phyloP scores from a whole-genome alignment of 2,329 filamentous ascomycete species.

The Fusarium brachygibbosum region DNA sequence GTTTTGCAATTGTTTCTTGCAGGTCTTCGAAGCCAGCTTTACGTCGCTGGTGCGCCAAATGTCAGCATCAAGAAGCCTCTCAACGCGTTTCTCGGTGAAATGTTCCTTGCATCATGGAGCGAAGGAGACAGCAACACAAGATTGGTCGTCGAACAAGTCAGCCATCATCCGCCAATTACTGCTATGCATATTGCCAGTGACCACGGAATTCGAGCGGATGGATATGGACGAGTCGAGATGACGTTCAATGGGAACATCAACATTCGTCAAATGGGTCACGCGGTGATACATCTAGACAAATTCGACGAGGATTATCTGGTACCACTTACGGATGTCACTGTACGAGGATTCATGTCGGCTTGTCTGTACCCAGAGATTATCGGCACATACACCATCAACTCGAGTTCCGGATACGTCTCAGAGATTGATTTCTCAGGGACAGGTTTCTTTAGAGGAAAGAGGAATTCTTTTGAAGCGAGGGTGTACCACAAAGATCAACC shows the following conservation, averaged over 20 bases:
- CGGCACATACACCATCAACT: constrained; percentile 61
- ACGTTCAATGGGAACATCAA: constrained; percentile 64
- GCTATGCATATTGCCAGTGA: constrained; percentile 63
- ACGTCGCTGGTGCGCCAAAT: constrained; percentile 60
- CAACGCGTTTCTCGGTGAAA: constrained; percentile 66
- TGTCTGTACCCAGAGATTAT: constrained; percentile 64
- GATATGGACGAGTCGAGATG: constrained; percentile 66
- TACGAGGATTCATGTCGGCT: constrained; percentile 62
- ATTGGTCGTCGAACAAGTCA: constrained; percentile 62
- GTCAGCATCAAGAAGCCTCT: constrained; percentile 67
- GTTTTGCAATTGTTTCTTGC: constrained; percentile 63
- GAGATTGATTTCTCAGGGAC: constrained; percentile 63
- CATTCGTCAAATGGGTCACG: constrained; percentile 65
- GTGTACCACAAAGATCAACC: constrained; percentile 57
- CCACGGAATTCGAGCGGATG: constrained; percentile 60
- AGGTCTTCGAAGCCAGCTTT: constrained; percentile 62
- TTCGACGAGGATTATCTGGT: constrained; percentile 64
- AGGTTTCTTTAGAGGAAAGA: constrained; percentile 54
- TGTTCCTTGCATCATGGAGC: constrained; percentile 61
- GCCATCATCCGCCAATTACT: constrained; percentile 67
- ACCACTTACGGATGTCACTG: constrained; percentile 62
- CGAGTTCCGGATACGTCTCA: constrained; percentile 60
- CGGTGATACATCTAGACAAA: constrained; percentile 62
- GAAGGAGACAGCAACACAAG: constrained; percentile 49
- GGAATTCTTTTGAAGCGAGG: constrained; percentile 62